These are phyloP conservation scores for Boletus sp. DNA, from an alignment of 768 basidiomycete genomes.

Conservation along the genomic window DNA sequence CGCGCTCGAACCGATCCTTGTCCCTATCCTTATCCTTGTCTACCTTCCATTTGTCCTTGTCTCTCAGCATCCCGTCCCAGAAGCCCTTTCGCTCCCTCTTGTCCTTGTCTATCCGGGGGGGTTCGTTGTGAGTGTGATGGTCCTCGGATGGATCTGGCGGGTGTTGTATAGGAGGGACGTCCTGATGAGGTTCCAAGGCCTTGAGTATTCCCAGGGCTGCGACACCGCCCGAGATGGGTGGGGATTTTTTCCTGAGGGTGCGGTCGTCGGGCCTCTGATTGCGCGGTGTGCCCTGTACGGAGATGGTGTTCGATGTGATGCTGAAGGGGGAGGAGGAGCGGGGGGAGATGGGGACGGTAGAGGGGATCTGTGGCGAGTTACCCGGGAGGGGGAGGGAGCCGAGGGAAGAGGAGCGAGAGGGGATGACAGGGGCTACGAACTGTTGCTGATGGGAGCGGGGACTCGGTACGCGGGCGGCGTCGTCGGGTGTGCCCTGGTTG, in stretches of 20 bases:
- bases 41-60: conserved; percentile 31
- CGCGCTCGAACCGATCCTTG: conserved; percentile 30
- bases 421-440: conserved; percentile 29
- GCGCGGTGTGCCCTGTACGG: conserved; percentile 16
- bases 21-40: conserved; percentile 40
- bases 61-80: conserved; percentile 44
- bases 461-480: conserved; percentile 17
- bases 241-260: conserved; percentile 28
- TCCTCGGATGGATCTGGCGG: conserved; percentile 33
- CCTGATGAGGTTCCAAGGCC: conserved; percentile 57
- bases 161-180: conserved; percentile 11
- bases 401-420: conserved; percentile 53
- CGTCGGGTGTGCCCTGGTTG: conserved; percentile 26
- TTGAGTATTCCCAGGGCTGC: conserved; percentile 25
- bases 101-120: conserved; percentile 36
- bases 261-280: conserved; percentile 22
- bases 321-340: conserved; percentile 51
- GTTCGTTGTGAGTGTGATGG: conserved; percentile 23
- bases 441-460: conserved; percentile 26
- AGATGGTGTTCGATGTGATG: conserved; percentile 26
- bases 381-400: conserved; percentile 44
- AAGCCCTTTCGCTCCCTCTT: conserved; percentile 56
- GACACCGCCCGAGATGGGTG: conserved; percentile 29
- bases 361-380: conserved; percentile 38
- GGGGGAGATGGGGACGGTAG: conserved; percentile 19